Evolutionary conservation across 78 protist species (phyloP).

Genomic region (Guillardia theta): DNA sequence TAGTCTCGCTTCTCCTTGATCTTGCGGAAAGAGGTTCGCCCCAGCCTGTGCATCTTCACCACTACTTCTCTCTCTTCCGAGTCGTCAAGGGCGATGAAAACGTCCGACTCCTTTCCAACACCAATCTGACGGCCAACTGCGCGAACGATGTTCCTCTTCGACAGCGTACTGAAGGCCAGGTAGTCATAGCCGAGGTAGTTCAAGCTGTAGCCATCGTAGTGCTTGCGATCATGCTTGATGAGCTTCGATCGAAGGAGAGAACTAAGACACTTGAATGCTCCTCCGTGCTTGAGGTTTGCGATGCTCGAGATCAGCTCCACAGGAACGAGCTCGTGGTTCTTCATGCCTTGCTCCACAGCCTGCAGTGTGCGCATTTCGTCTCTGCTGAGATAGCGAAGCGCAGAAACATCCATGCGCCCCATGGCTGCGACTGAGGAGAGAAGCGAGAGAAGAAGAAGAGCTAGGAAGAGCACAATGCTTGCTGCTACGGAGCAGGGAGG

Average conservation of each 20-base stretch:
- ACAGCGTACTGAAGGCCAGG: conserved; percentile 87
- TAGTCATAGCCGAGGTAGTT: conserved; percentile 95
- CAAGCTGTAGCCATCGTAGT: conserved; percentile 89
- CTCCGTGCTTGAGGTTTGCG: conserved; percentile 82
- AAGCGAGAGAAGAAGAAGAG: background rate
- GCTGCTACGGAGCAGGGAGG: no score
- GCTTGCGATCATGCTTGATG: conserved; percentile 75
- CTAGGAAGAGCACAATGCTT: background rate
- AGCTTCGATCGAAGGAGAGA: conserved; percentile 76
- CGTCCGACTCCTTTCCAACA: conserved; percentile 97
- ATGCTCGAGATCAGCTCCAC: conserved; percentile 71
- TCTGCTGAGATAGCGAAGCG: conserved; percentile 75
- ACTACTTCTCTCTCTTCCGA: conserved; percentile 19
- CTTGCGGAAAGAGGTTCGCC: conserved; percentile 93
- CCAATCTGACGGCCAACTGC: conserved; percentile 93
- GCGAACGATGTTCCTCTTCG: conserved; percentile 68
- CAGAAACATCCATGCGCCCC: conserved; percentile 37
- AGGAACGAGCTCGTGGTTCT: conserved; percentile 76
- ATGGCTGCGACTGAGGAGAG: background rate
- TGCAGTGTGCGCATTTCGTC: conserved; percentile 90
- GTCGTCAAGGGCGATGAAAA: background rate
- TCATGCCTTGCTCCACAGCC: conserved; percentile 81
- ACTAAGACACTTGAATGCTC: conserved; percentile 61
- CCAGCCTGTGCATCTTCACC: conserved; percentile 82
- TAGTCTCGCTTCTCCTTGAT: conserved; percentile 94